Evolutionary conservation across 169 alveolate genomes (phyloP).

Genomic region (Perkinsus chesapeaki): DNA sequence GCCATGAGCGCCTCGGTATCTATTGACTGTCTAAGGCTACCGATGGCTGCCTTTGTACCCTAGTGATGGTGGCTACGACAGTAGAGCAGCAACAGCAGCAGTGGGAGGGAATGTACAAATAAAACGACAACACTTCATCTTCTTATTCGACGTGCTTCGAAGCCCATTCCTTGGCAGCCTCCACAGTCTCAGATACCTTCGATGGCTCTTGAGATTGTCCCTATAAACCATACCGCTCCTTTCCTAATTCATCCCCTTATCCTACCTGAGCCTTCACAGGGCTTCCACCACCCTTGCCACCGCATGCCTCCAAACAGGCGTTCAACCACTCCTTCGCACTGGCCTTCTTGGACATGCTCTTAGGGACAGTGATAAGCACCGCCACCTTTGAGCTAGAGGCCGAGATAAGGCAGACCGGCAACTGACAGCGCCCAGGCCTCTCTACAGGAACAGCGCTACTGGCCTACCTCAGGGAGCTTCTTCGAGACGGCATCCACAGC

Average conservation of each 20-base stretch:
- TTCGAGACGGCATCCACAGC: not conserved
- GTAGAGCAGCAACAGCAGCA: not conserved
- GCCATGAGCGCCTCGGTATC: too few species aligned
- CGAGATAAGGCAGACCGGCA: conserved; percentile 20
- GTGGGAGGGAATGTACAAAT: not conserved
- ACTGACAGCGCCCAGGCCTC: conserved; percentile 6
- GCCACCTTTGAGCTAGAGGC: conserved; percentile 20
- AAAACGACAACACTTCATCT: too few species aligned
- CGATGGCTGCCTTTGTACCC: too few species aligned
- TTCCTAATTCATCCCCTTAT: not conserved
- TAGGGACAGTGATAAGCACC: conserved; percentile 20
- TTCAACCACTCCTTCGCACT: conserved; percentile 25
- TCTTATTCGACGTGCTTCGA: not conserved
- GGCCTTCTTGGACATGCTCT: conserved; percentile 1
- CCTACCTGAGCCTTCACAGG: not conserved
- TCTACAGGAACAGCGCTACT: not conserved
- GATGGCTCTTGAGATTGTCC: not conserved
- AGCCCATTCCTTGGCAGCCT: not conserved
- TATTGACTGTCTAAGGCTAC: too few species aligned
- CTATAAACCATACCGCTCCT: not conserved
- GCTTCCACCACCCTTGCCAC: conserved; percentile 38
- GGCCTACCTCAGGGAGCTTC: not conserved
- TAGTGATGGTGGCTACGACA: too few species aligned
- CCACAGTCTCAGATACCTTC: not conserved
- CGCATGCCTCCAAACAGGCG: conserved; percentile 16